These are phyloP conservation scores for Ophiostoma triangulosporum DNA, from an alignment of 2,329 filamentous ascomycete genomes.

Conservation along the genomic window DNA sequence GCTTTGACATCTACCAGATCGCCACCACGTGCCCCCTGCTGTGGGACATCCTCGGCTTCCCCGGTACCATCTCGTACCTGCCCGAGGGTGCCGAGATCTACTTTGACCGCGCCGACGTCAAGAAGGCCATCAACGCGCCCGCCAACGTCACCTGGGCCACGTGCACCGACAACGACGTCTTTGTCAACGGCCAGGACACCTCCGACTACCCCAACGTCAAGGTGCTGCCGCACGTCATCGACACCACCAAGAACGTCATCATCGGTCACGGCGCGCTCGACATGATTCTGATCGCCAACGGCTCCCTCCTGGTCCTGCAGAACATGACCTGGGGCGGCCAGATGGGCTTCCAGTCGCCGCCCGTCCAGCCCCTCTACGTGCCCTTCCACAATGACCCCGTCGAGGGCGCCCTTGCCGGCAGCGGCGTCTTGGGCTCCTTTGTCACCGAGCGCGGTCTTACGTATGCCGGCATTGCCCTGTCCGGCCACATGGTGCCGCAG, in stretches of 20 bases:
- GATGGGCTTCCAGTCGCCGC: conserved; percentile 53
- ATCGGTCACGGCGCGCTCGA: conserved; percentile 61
- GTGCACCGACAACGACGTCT: conserved; percentile 32
- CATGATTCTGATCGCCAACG: conserved; percentile 53
- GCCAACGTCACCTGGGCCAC: conserved; percentile 35
- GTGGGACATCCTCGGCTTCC: conserved; percentile 51
- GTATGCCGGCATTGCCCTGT: conserved; percentile 47
- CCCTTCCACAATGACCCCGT: conserved; percentile 43
- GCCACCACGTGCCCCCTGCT: conserved; percentile 56
- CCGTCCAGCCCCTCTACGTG: conserved; percentile 52
- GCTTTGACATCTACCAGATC: conserved; percentile 67
- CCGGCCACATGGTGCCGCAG: conserved; percentile 56
- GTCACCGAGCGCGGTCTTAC: conserved; percentile 67
- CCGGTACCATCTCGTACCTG: conserved; percentile 49
- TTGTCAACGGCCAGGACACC: conserved; percentile 31
- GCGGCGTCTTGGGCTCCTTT: conserved; percentile 52
- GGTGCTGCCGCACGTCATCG: conserved; percentile 57
- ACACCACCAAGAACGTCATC: conserved; percentile 57
- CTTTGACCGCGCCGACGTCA: conserved; percentile 50
- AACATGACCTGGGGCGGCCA: conserved; percentile 69
- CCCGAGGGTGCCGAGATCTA: conserved; percentile 50
- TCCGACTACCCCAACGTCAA: conserved; percentile 40
- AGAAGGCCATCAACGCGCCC: conserved; percentile 20
- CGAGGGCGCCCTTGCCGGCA: conserved; percentile 20
- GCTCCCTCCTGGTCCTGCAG: conserved; percentile 58